Evolutionary conservation across 371 early-diverging fungal species (phyloP), one percentile per base, ranked within the genome.

Genomic region (Rhizopus sp.): DNA sequence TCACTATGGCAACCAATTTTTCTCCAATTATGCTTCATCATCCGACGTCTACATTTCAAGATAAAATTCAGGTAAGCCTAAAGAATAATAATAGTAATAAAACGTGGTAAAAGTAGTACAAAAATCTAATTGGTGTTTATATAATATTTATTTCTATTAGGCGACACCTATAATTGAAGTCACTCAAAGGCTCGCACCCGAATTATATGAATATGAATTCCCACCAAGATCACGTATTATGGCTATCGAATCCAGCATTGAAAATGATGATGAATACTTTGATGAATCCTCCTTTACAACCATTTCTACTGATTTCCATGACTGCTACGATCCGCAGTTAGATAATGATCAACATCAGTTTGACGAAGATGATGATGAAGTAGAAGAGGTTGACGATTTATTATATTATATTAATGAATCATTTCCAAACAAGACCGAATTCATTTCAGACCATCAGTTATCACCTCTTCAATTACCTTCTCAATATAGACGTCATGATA

Each of bases 221-320:
- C 77, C 77, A 31, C 72, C 73, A 3, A 66, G 62, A 55, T 71
- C 72, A 30, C 69, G 64, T 10, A 49, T 69, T 16, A 53, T 69
- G 49, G 66, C 63, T 31, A 57, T 77, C 32, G 70, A 60, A 8
- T 66, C 57, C 2, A 40, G 62, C 17, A 57, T 57, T 15, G 10
- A 49, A 42, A 48, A 62, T 23, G 63, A 72, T 31, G 62, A 64
- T 16, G 49, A 62, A n/a, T 73, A 59, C 50, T 70, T 71, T 65
- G 77, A 77, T 41, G 73, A 66, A 52, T 71, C 68, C 12, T 77
- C 73, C 0, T 71, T 69, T 47, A 69, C 73, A 9, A 70, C 66
- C 46, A 51, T 59, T 15, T 70, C 77, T 10, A 70, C 66, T 8
- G 44, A 42, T 67, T 23, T 23, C 23, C 23, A 23, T 2, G 23